Percentiles rank a stretch among this genome's conserved stretches.
These are phyloP conservation scores for Cyberlindnera saturnus DNA, from an alignment of 805 yeast species.

Conservation along the genomic window DNA sequence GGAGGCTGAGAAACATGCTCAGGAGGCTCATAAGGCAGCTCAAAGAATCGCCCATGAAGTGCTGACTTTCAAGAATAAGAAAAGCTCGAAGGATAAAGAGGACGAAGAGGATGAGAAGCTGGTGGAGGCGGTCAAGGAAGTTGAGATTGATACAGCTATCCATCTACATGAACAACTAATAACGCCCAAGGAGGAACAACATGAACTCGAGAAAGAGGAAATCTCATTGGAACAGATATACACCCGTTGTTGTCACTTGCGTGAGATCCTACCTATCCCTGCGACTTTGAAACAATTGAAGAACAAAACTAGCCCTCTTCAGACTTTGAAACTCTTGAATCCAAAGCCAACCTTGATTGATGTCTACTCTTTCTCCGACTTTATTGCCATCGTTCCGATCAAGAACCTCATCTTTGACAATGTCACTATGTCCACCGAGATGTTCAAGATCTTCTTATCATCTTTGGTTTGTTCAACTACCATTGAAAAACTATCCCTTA, in stretches of 20 bases:
- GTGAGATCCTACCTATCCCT: conserved; percentile 90
- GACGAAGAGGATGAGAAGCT: conserved; percentile 20
- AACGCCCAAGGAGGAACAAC: conserved; percentile 24
- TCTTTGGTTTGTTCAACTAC: conserved; percentile 62
- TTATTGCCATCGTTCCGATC: conserved; percentile 79
- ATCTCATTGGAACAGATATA: conserved; percentile 59
- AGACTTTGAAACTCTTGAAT: conserved; percentile 65
- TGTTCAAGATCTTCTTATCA: conserved; percentile 67
- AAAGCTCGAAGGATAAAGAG: conserved; percentile 18
- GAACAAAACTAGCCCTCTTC: conserved; percentile 70
- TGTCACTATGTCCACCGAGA: conserved; percentile 63
- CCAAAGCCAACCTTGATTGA: conserved; percentile 91
- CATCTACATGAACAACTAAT: conserved; percentile 55
- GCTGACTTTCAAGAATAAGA: conserved; percentile 31
- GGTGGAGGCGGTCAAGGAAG: conserved; percentile 9
- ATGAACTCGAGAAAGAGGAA: conserved; percentile 7
- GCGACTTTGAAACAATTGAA: conserved; percentile 78
- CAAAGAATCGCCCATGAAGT: conserved; percentile 66
- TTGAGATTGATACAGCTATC: conserved; percentile 67
- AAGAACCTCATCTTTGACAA: conserved; percentile 75
- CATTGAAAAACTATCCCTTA: conserved; percentile 65
- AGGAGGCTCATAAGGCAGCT: conserved; percentile 71
- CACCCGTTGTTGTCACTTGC: conserved; percentile 86
- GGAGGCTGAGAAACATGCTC: conserved; percentile 68
- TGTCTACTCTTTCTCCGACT: conserved; percentile 82